These are phyloP conservation scores for Vanderwaltozyma yarrowii DNA, from an alignment of 805 yeast species.

Conservation along the genomic window DNA sequence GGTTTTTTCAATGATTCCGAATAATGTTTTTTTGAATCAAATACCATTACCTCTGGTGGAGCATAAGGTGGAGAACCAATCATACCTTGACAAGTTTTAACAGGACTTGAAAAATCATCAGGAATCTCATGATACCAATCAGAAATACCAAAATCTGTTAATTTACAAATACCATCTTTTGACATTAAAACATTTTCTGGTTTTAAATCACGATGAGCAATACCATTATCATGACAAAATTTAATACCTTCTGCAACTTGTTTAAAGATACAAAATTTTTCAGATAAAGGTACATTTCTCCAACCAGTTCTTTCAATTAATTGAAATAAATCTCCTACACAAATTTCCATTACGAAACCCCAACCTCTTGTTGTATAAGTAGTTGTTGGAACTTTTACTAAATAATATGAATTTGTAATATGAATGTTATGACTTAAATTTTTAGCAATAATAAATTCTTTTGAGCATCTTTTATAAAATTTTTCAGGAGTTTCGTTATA, in stretches of 20 bases:
- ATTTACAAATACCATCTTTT: conserved; percentile 48
- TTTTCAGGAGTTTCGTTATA: conserved; percentile 53
- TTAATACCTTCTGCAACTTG: conserved; percentile 55
- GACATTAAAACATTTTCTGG: conserved; percentile 65
- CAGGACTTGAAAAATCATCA: conserved; percentile 38
- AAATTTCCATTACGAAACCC: conserved; percentile 64
- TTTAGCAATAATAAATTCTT: conserved; percentile 56
- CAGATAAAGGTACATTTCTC: conserved; percentile 41
- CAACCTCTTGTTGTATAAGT: conserved; percentile 53
- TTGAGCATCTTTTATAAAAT: conserved; percentile 53
- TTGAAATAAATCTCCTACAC: conserved; percentile 56
- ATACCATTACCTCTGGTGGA: conserved; percentile 64
- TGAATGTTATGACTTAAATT: conserved; percentile 47
- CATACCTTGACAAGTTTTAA: conserved; percentile 33
- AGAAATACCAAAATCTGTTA: conserved; percentile 72
- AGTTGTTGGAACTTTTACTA: conserved; percentile 49
- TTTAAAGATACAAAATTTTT: conserved; percentile 58
- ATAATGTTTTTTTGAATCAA: conserved; percentile 25
- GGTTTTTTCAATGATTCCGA: conserved; percentile 28
- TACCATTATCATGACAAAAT: conserved; percentile 54
- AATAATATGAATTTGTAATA: conserved; percentile 43
- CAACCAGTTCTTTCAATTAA: conserved; percentile 49
- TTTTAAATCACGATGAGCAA: conserved; percentile 65
- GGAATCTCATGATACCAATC: conserved; percentile 50
- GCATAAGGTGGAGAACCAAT: conserved; percentile 79